Base-by-base conservation (phyloP, 148 eudicot genomes). In the Tetragonia tetragonoides region DNA sequence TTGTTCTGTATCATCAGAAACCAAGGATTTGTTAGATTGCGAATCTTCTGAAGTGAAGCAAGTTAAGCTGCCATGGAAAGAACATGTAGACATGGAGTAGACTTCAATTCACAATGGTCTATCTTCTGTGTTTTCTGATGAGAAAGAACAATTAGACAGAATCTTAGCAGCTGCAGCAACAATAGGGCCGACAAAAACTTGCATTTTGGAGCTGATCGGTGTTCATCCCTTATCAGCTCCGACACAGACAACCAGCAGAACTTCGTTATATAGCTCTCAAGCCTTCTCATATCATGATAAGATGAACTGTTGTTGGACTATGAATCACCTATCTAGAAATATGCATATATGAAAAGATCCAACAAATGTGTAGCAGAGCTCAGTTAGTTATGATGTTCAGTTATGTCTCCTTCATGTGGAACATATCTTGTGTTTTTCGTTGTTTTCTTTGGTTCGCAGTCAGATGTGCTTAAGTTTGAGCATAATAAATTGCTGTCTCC, bases 41-140 rank as follows among this genome's bases (percentile, higher is more conserved):
- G 88, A 84, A 79, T 84, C 86, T 72, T 85, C 91, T 49, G 89
- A 85, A 14, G 66, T 79, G 64, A 89, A 86, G 72, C 81, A 77
- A 71, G 66, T 79, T 59, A 89, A 86, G 72, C 81, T 75, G 68
- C 79, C 86, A 10, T 76, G 80, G 84, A 47, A 84, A 24, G 87
- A 76, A 72, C 85, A 78, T 9, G 49, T 77, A 56, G 87, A 81
- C 63, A 21, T 47, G 64, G 88, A 83, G 23, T 69, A 82, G 72
- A 74, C 76, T 71, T 82, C 87, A 68, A 72, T 65, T 65, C 56
- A 77, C 74, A 81, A 81, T 59, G 87, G 84, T 88, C n/a, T 14
- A 6, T 6, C 11, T 14, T 49, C 12, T 10, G 9, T 20, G 0
- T 16, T 53, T 11, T 53, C 59, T 53, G 5, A 11, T 16, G 1